Conservation (phyloP, 2,329 filamentous ascomycete genomes). For the Botrytis pseudocinerea region DNA sequence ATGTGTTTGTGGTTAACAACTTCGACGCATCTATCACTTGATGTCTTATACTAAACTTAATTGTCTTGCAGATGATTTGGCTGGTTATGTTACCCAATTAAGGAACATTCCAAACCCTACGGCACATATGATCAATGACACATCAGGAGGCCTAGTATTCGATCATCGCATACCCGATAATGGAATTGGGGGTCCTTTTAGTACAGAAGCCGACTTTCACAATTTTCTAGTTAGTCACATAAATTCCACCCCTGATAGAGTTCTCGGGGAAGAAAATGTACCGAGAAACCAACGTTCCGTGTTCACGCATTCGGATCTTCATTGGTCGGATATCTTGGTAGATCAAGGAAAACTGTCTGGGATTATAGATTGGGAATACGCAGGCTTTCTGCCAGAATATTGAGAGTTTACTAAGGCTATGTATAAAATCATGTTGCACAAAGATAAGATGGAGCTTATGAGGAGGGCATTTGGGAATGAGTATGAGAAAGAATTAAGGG, state of each 20-base stretch:
- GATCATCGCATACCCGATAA: neutral
- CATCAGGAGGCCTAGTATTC: neutral
- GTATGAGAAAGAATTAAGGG: neutral
- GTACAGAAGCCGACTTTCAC: neutral
- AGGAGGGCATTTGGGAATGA: neutral
- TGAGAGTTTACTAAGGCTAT: neutral
- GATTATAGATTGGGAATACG: constrained; percentile 1
- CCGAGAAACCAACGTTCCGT: neutral
- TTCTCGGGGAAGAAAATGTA: neutral
- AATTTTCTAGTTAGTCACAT: neutral
- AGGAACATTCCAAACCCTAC: neutral
- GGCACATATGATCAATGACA: neutral
- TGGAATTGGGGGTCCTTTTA: neutral
- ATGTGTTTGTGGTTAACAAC: neutral
- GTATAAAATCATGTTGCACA: neutral
- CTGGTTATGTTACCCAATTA: neutral
- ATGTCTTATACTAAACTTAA: neutral
- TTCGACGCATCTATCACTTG: neutral
- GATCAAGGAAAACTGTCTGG: neutral
- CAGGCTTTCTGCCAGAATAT: neutral
- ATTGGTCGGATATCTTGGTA: neutral
- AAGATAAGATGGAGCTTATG: neutral
- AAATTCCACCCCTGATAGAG: neutral
- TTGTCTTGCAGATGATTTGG: neutral
- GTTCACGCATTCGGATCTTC: neutral